A percentile compares a stretch with the other conserved stretches of the same genome.
phyloP scores from a whole-genome alignment of 192 early-diverging fungal genomes.

The Lunasporangiospora selenospora region DNA sequence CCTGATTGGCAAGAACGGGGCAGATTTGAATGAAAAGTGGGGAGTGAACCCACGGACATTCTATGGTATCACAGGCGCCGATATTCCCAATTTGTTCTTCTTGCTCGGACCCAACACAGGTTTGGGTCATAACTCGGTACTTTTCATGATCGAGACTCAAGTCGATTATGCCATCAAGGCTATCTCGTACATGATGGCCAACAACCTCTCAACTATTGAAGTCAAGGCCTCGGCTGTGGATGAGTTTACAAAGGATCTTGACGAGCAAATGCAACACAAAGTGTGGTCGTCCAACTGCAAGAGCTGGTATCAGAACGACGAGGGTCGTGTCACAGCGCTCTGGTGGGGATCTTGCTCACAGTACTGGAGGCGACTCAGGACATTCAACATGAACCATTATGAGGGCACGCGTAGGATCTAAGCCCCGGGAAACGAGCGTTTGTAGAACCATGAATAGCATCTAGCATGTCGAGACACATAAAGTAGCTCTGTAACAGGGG shows the following conservation, averaged over 20 bases:
- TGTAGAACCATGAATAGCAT: too few species aligned
- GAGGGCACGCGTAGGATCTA: conserved; percentile 14
- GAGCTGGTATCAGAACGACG: conserved; percentile 58
- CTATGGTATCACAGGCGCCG: conserved; percentile 50
- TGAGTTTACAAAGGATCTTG: conserved; percentile 31
- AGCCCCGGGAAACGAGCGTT: neutral
- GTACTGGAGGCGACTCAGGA: conserved; percentile 27
- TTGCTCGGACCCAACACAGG: conserved; percentile 61
- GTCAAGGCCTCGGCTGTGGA: conserved; percentile 37
- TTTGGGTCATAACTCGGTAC: conserved; percentile 59
- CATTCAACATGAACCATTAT: conserved; percentile 22
- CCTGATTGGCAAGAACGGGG: conserved; percentile 42
- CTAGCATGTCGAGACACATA: too few species aligned
- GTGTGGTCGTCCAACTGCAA: conserved; percentile 58
- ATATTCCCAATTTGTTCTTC: conserved; percentile 62
- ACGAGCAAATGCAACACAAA: conserved; percentile 47
- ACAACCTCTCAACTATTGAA: conserved; percentile 48
- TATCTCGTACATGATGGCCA: conserved; percentile 50
- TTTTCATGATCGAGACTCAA: conserved; percentile 61
- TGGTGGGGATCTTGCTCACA: conserved; percentile 44
- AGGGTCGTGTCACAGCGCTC: conserved; percentile 43
- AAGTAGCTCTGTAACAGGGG: too few species aligned
- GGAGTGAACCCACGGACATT: conserved; percentile 48
- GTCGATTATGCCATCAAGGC: conserved; percentile 52
- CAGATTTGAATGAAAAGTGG: conserved; percentile 41